Evolutionary conservation across 2,329 filamentous ascomycete genomes (phyloP), one percentile per base, ranked within the genome.

Genomic region (Exophiala xenobiotica): DNA sequence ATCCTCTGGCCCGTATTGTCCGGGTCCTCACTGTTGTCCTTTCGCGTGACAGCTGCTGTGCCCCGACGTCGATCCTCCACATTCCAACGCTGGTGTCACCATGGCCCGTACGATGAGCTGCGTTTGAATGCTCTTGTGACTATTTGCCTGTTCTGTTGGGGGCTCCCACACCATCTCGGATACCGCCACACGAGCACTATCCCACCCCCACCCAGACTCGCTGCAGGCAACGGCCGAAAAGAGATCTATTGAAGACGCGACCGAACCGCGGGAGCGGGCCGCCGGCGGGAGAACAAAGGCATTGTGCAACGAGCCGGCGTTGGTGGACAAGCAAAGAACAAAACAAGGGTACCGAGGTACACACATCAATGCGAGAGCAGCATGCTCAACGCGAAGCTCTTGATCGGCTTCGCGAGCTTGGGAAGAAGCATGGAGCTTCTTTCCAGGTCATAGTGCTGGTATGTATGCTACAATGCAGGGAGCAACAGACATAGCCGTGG

Each of bases 391-490:
- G 38, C 44, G 52, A 50, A 26, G 50, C 44, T 29, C 33, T 37
- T 27, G 44, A 49, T 2, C 46, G 49, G 57, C 50, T 56, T 39
- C 60, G 58, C 51, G 58, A 56, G 23, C 45, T 57, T 46, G 57
- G 56, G 12, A 62, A 62, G 60, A 57, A 61, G 35, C 58, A 64
- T 14, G 61, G 59, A 23, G 59, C 81, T 67, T 80, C 81, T 33
- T 72, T 90, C 70, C 85, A 90, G 70, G 83, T 90, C 40, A 88
- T 89, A 71, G 77, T 90, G 53, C 69, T 90, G 74, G 86, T 90
- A 54, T 56, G 60, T 58, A n/a, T n/a, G 16, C 23, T 18, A 7
- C 26, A 45, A n/a, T n/a, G n/a, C n/a, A n/a, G n/a, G n/a, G n/a
- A n/a, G n/a, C n/a, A n/a, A n/a, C n/a, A n/a, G n/a, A n/a, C n/a